Conservation (phyloP, 2,329 filamentous ascomycete genomes). For the Pseudogymnoascus sp. region DNA sequence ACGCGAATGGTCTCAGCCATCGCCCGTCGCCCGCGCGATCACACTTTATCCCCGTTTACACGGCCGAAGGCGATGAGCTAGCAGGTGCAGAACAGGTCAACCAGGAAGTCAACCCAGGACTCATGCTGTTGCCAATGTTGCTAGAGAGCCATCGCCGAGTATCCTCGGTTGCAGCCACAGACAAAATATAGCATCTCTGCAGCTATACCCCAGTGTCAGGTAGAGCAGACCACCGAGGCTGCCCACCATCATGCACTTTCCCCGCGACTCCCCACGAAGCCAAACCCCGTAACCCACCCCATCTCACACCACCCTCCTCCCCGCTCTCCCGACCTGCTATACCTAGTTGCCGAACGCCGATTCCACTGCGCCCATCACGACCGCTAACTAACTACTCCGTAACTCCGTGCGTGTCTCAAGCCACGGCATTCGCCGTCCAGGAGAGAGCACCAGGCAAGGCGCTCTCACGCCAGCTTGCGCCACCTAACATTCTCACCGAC, state of each 20-base stretch:
- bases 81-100: background rate
- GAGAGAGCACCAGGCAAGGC: background rate
- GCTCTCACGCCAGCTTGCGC: background rate
- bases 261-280: background rate
- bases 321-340: background rate
- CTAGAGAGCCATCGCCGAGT: background rate
- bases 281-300: background rate
- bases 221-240: background rate
- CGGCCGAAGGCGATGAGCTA: background rate
- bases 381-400: background rate
- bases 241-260: constrained; percentile 1
- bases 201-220: background rate
- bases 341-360: background rate
- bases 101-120: background rate
- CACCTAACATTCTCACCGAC: background rate
- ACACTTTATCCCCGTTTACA: background rate
- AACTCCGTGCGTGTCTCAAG: background rate
- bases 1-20: background rate
- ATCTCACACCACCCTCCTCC: background rate
- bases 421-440: background rate
- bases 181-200: background rate
- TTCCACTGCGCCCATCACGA: background rate
- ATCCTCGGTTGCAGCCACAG: background rate
- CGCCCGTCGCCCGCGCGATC: background rate
- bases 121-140: background rate